Base-by-base conservation (phyloP, 1,139 yeast species). In the Candida labiduridarum region DNA sequence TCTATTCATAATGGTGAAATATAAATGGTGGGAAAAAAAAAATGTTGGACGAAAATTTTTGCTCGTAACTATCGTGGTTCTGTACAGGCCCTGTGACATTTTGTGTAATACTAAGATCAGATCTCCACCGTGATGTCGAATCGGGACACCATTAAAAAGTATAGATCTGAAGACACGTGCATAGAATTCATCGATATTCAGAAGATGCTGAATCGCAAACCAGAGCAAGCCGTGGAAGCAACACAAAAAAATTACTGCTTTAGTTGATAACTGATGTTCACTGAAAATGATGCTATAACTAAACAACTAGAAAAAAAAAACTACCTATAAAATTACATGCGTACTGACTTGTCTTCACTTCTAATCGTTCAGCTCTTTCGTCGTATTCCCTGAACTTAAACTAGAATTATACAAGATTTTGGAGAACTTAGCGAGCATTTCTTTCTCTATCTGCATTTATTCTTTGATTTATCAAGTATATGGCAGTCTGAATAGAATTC, bases 401-500 rank as follows among this genome's bases (percentile, higher is more conserved):
- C 25, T 22, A 22, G 7, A 22, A 22, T 22, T 22, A 22, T 22
- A 25, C 29, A 25, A 25, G 29, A 25, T 34, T 34, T 7, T 15
- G 19, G 19, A 34, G 38, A 34, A 2, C 38, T 38, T 29, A 52
- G 44, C 53, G 57, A 12, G 57, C 44, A 36, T 76, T 77, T 60
- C 80, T 74, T 59, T 76, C 80, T 62, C 80, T 82, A 65, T 83
- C 90, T 41, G 79, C 78, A 60, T 80, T 89, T 49, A 90, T 84
- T 60, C 88, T 80, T 62, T 87, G 88, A 66, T 89, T 87, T 45
- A 91, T 87, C 68, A 90, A 71, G 64, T 80, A 83, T 40, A 89
- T 81, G 1, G 97, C 97, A 58, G 84, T 83, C 63, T 88, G 89
- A 52, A 87, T 87, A 16, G 89, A 83, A 57, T 78, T 82, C 14